Base-by-base conservation (phyloP, 1,139 yeast genomes). In the Suhomyces maxii region DNA sequence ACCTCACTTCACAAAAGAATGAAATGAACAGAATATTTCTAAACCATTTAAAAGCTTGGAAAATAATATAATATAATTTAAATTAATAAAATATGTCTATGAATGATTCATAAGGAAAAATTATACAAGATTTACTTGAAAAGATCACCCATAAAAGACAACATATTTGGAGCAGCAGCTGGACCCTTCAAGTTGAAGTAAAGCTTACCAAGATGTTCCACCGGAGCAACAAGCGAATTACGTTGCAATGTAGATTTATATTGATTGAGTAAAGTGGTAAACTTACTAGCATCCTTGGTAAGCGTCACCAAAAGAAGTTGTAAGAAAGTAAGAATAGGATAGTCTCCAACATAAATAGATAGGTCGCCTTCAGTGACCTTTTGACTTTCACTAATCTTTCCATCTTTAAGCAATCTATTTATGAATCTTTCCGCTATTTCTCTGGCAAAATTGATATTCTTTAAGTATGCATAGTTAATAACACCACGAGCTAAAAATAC, bases 101-200 rank as follows among this genome's bases (percentile, higher is more conserved):
- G 23, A 18, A 18, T 18, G 3, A 18, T 18, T 18, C 23, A 18
- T 2, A 18, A 6, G 23, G 23, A 4, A 18, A 18, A 18, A 18
- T 18, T 18, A 18, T 4, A 18, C 23, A 18, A 18, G 23, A 18
- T 4, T 28, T 60, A 75, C 54, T 73, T 73, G 55, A 89, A 76
- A 46, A 90, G 72, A 31, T 90, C 89, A 23, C 95, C 84, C 96
- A 91, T 88, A 72, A 91, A 76, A 56, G 89, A 93, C 58, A 91
- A 69, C 72, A 88, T 73, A 60, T 89, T 89, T 13, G 76, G 49
- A 12, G 49, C 49, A 7, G 43, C 44, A 25, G 49, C 46, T 2
- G 49, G 49, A 33, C 49, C 49, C 44, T 42, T 42, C 52, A 74
- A 64, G 26, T 60, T 61, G 51, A 68, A 74, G 54, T 71, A 73